Conservation (phyloP, 2,329 filamentous ascomycete genomes). For the Zymoseptoria ardabiliae region DNA sequence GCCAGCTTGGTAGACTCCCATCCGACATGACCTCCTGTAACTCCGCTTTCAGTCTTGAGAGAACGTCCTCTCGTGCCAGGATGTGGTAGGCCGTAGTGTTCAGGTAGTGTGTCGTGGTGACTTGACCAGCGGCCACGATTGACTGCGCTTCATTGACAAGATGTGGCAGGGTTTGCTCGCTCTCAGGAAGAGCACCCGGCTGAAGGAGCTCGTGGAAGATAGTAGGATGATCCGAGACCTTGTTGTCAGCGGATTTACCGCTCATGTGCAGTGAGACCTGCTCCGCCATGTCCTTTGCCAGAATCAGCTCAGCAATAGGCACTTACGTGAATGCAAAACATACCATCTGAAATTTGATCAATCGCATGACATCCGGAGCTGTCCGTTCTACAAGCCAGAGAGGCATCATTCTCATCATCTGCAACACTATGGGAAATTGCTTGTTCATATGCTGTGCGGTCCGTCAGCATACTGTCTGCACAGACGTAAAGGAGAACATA, state of each 20-base stretch:
- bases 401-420: slow-evolving; percentile 5
- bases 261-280: slow-evolving; percentile 7
- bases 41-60: slow-evolving; percentile 33
- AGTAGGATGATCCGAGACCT: slow-evolving; percentile 8
- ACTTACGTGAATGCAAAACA: not conserved
- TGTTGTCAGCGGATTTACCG: slow-evolving; percentile 1
- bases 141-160: slow-evolving; percentile 33
- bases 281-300: slow-evolving; percentile 2
- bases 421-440: slow-evolving; percentile 7
- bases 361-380: slow-evolving; percentile 8
- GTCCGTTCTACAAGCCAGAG: slow-evolving; percentile 6
- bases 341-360: slow-evolving; percentile 7
- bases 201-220: slow-evolving; percentile 6
- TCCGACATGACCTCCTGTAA: slow-evolving; percentile 22
- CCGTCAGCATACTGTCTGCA: not conserved
- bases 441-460: slow-evolving; percentile 5
- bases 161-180: slow-evolving; percentile 2
- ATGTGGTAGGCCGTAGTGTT: slow-evolving; percentile 38
- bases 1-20: slow-evolving; percentile 1
- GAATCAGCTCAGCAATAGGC: not conserved
- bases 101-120: slow-evolving; percentile 38
- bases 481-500: not conserved
- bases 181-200: slow-evolving; percentile 1
- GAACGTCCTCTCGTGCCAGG: slow-evolving; percentile 28
- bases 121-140: slow-evolving; percentile 40